Percentiles rank a stretch among this genome's conserved stretches.
Conservation (phyloP, 2,329 filamentous ascomycete genomes). For the Capronia americana region DNA sequence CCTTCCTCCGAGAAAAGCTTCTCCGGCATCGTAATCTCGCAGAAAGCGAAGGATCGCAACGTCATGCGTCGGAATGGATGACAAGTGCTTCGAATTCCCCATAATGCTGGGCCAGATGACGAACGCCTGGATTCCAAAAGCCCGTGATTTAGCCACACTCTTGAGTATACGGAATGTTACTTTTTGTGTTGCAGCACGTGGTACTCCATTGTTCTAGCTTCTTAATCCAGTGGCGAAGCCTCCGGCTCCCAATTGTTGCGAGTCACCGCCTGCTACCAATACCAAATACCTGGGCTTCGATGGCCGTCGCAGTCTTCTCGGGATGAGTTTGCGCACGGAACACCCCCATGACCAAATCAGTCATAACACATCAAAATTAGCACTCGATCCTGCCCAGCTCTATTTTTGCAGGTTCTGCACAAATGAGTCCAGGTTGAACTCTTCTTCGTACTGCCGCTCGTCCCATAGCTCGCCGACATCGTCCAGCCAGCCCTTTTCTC, state of each 20-base stretch:
- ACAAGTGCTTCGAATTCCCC: background rate
- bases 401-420: conserved; percentile 84
- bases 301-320: background rate
- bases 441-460: conserved; percentile 96
- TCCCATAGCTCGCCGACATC: conserved; percentile 97
- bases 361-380: background rate
- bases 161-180: background rate
- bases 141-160: background rate
- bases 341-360: background rate
- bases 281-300: background rate
- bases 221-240: background rate
- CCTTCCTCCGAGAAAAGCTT: background rate
- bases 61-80: background rate
- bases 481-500: conserved; percentile 95
- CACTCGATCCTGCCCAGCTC: background rate
- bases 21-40: background rate
- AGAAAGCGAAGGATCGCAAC: no score
- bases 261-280: background rate
- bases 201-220: background rate
- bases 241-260: background rate
- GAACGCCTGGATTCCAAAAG: background rate
- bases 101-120: background rate
- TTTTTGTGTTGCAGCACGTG: background rate
- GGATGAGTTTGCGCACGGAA: background rate
- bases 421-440: conserved; percentile 95